Evolutionary conservation across 1,139 yeast species (phyloP), one percentile per base, ranked within the genome.

Genomic region (Candida gigantensis): DNA sequence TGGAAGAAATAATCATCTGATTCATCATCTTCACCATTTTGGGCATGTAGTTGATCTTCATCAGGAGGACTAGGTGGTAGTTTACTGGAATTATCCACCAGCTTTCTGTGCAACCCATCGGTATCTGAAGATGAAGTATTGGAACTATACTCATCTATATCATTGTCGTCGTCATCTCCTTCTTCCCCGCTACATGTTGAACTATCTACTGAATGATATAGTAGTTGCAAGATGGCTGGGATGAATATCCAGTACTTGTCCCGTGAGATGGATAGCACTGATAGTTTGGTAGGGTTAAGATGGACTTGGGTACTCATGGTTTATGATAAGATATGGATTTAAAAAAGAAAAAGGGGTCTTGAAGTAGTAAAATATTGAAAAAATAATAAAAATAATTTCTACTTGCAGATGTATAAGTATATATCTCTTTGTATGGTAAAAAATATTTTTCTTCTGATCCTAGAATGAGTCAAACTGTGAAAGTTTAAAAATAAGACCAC

Each of bases 211-310:
- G 57, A 60, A 4, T 38, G 37, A 33, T 62, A 59, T 30, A 76
- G 51, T 13, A 76, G 60, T 41, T 62, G 66, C 14, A 74, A 56
- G 9, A 75, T 62, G 0, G 79, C 67, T 31, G 73, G 60, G 32
- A 71, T 60, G 43, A 75, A 75, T 9, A 77, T 44, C 81, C 81
- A 77, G 46, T 68, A 72, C 40, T 67, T 65, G 13, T 59, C 59
- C 41, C 81, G 53, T 1, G 77, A 75, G 16, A 76, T 65, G 2
- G 81, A 72, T 40, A 77, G 56, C 18, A 75, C 63, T 15, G 76
- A 63, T 25, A 77, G 58, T 34, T 57, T 53, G 3, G 74, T 67
- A 9, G 66, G 68, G 47, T 71, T 72, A 25, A 75, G 52, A 43
- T 70, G 72, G 2, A 71, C 73, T 40, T 72, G 73, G 15, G 68